Evolutionary conservation across 2,329 filamentous ascomycete genomes (phyloP).

Genomic region (Ophiosphaerella herpotricha): DNA sequence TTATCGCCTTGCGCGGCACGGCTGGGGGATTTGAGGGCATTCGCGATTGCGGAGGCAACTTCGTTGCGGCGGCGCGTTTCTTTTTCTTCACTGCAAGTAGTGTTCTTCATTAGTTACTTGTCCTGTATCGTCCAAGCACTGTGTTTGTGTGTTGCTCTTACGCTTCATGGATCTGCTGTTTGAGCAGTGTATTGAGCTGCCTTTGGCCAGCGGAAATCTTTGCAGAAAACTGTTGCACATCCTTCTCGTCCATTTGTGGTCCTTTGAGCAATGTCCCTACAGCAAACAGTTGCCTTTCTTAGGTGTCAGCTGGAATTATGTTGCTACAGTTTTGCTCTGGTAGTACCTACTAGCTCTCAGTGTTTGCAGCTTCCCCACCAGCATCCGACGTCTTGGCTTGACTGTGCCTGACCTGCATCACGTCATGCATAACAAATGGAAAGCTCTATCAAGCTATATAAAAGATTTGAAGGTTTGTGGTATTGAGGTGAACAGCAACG

Average conservation of each 20-base stretch:
- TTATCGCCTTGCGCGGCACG: conserved; percentile 1
- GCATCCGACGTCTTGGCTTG: conserved; percentile 2
- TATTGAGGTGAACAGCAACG: too few species aligned
- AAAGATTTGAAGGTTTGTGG: not conserved
- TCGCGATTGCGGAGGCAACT: conserved; percentile 20
- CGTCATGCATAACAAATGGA: not conserved
- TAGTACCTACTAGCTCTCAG: conserved; percentile 33
- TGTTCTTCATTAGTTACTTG: not conserved
- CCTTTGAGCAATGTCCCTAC: conserved; percentile 22
- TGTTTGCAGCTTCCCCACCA: conserved; percentile 14
- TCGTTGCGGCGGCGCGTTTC: conserved; percentile 23
- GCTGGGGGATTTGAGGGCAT: conserved; percentile 23
- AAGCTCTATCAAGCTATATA: conserved; percentile 11
- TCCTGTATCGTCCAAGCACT: not conserved
- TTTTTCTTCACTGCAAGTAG: conserved; percentile 19
- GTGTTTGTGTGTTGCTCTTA: conserved; percentile 14
- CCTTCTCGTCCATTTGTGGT: conserved; percentile 24
- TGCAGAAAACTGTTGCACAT: conserved; percentile 25
- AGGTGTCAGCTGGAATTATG: conserved; percentile 2
- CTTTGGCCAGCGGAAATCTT: conserved; percentile 22
- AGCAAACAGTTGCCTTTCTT: conserved; percentile 25
- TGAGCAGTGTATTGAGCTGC: conserved; percentile 20
- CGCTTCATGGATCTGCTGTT: conserved; percentile 24
- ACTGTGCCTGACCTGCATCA: not conserved
- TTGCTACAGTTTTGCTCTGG: not conserved